Percentiles rank a stretch among this genome's conserved stretches.
phyloP scores from a whole-genome alignment of 495 filamentous ascomycete species.

The Annulohypoxylon bovei region DNA sequence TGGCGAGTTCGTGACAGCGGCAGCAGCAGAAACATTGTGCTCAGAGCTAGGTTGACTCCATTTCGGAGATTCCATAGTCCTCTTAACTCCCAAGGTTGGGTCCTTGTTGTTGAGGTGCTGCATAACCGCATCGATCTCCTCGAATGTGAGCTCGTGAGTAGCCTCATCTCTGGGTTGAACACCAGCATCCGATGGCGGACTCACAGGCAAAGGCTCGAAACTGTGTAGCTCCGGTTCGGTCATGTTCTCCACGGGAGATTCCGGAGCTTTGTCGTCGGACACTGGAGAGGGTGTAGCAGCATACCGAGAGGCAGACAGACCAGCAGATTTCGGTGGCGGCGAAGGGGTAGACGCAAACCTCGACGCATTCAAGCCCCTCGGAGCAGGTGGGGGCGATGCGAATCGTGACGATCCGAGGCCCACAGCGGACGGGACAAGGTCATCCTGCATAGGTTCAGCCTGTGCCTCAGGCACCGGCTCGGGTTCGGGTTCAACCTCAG shows the following conservation, averaged over 20 bases:
- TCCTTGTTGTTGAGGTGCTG: conserved; percentile 77
- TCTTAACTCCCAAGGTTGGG: conserved; percentile 76
- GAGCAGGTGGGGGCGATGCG: conserved; percentile 42
- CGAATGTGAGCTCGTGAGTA: conserved; percentile 67
- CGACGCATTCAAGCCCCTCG: conserved; percentile 52
- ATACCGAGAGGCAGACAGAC: conserved; percentile 33
- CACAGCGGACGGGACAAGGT: conserved; percentile 16
- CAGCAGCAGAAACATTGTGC: conserved; percentile 48
- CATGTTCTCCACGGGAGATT: conserved; percentile 42
- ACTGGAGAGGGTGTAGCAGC: conserved; percentile 48
- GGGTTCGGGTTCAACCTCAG: conserved; percentile 36
- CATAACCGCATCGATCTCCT: conserved; percentile 89
- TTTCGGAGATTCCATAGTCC: conserved; percentile 60
- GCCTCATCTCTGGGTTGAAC: conserved; percentile 28
- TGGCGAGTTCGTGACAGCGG: conserved; percentile 57
- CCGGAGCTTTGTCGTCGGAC: conserved; percentile 29
- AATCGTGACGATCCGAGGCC: conserved; percentile 44
- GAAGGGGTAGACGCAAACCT: conserved; percentile 53
- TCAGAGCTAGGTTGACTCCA: conserved; percentile 56
- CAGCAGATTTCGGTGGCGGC: conserved; percentile 46
- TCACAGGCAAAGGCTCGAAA: conserved; percentile 44
- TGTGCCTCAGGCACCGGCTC: conserved; percentile 37
- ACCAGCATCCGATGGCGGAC: conserved; percentile 42
- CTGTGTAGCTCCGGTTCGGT: conserved; percentile 44
- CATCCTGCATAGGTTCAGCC: conserved; percentile 25